phyloP scores from a whole-genome alignment of 768 basidiomycete species.

The Auricularia sp. region DNA sequence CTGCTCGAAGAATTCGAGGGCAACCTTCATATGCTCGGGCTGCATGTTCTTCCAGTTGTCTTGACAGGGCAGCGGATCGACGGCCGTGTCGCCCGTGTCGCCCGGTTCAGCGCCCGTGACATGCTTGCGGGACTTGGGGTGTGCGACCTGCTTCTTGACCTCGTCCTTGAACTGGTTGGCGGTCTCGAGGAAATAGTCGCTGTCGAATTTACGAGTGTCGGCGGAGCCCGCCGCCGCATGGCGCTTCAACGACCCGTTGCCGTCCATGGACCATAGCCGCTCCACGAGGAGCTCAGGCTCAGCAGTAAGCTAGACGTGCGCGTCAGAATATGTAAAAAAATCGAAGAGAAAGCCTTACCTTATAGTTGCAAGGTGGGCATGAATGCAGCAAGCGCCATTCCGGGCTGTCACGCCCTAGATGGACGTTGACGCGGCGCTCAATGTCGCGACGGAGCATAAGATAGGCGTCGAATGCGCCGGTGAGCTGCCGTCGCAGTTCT shows the following conservation, averaged over 20 bases:
- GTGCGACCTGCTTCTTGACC: too few species aligned
- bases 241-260: constrained; percentile 26
- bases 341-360: constrained; percentile 13
- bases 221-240: constrained; percentile 14
- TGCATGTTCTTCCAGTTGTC: background rate
- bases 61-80: background rate
- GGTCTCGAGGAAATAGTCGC: background rate
- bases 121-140: too few species aligned
- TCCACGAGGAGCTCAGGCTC: constrained; percentile 17
- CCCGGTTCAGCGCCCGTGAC: background rate
- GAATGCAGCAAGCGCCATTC: constrained; percentile 9
- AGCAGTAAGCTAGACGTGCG: constrained; percentile 17
- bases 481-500: too few species aligned
- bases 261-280: constrained; percentile 20
- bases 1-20: background rate
- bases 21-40: background rate
- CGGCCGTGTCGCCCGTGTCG: background rate
- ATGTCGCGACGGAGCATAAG: constrained; percentile 5
- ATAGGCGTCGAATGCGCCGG: background rate
- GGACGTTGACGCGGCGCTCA: constrained; percentile 4
- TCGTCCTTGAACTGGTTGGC: background rate
- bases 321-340: background rate
- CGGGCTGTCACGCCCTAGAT: constrained; percentile 6
- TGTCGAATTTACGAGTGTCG: constrained; percentile 1
- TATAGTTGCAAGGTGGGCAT: constrained; percentile 11